These are phyloP conservation scores for Agaricus bisporus DNA, from an alignment of 768 basidiomycete genomes.

Conservation along the genomic window DNA sequence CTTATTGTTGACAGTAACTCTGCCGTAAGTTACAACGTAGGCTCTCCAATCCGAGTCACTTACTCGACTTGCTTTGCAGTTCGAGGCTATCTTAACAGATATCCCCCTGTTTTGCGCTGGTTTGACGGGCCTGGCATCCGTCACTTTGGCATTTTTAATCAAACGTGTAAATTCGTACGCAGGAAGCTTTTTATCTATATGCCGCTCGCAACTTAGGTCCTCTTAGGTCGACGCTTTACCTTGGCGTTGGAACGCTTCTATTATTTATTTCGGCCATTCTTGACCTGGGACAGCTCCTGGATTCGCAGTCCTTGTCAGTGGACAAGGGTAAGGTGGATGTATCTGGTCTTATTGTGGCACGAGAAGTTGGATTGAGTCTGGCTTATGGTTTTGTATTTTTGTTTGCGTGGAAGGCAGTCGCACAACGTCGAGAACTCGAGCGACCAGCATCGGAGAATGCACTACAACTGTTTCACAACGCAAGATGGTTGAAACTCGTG, in stretches of 20 bases:
- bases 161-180: conserved; percentile 48
- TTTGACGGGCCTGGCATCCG: conserved; percentile 55
- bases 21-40: conserved; percentile 30
- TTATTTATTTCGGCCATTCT: conserved; percentile 58
- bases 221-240: conserved; percentile 24
- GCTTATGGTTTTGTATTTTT: conserved; percentile 55
- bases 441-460: conserved; percentile 4
- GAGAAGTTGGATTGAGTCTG: conserved; percentile 55
- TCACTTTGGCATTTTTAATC: conserved; percentile 48
- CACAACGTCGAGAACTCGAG: conserved; percentile 39
- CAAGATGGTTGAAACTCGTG: conserved; percentile 47
- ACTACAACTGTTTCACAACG: conserved; percentile 32
- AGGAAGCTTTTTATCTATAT: conserved; percentile 1
- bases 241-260: conserved; percentile 52
- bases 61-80: conserved; percentile 24
- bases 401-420: conserved; percentile 65
- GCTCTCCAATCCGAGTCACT: neutral
- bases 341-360: conserved; percentile 37
- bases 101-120: conserved; percentile 66
- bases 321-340: conserved; percentile 19
- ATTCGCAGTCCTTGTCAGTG: conserved; percentile 25
- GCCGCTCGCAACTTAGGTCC: neutral
- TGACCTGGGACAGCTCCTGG: conserved; percentile 53
- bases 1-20: conserved; percentile 33
- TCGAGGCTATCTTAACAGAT: conserved; percentile 52